Base-by-base conservation (phyloP, 2,329 filamentous ascomycete species). In the Periconia macrospinosa region DNA sequence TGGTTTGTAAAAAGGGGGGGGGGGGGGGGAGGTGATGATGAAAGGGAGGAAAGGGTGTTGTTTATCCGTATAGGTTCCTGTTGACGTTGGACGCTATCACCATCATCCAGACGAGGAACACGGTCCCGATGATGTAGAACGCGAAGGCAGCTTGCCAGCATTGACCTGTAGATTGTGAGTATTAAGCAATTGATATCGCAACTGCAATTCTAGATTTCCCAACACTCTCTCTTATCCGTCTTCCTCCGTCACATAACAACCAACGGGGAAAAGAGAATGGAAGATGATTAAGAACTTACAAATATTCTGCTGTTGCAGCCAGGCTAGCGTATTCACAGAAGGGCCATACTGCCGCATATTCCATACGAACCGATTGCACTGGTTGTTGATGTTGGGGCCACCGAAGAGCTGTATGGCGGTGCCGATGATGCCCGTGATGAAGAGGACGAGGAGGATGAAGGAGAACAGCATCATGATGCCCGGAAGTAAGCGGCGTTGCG, bases 41-140 rank as follows among this genome's bases (percentile, higher is more conserved):
- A n/a, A n/a, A 27, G 23, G 23, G 23, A 8, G 8, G 23, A 8
- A 27, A 8, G 5, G 23, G 23, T 27, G 5, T 3, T 5, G 23
- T 18, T 59, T 58, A 74, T 15, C 71, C 70, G 58, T 76, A 78
- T 52, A 74, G 67, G 54, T 77, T 77, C 54, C 75, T 73, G 54
- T 78, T 78, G 43, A 86, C 83, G 63, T 83, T 80, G 69, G 76
- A 80, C 6, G 80, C 82, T 78, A 87, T 82, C 45, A 88, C 72
- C 68, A 87, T 83, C 83, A 87, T 86, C 82, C 84, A 88, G 19
- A 87, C 67, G 65, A 86, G 79, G 62, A 87, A 86, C n/a, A 86
- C 79, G 1, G 79, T 78, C 40, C 84, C 84, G 15, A 87, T 77
- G 50, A 88, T 81, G 75, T 84, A 85, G 62, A 87, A 86, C 10